These are phyloP conservation scores for Macrocybe gigantea DNA, from an alignment of 768 basidiomycete genomes.

Conservation along the genomic window DNA sequence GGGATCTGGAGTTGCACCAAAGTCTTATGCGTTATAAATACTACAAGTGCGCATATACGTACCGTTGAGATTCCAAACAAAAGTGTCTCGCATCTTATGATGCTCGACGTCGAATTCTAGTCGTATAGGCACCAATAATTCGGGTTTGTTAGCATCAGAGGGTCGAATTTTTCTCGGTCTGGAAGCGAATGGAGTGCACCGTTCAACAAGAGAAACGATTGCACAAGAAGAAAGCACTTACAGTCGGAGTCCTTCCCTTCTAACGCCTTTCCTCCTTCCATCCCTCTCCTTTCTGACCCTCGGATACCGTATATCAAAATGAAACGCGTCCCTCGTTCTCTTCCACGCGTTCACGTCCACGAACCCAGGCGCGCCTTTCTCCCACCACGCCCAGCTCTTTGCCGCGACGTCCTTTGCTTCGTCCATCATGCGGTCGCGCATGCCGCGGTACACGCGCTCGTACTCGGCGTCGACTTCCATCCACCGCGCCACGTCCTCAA, in stretches of 20 bases:
- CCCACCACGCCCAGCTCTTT: constrained; percentile 37
- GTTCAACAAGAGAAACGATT: constrained; percentile 6
- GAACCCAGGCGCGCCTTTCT: constrained; percentile 38
- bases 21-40: background rate
- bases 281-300: constrained; percentile 33
- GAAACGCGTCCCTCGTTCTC: constrained; percentile 28
- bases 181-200: constrained; percentile 6
- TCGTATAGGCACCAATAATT: constrained; percentile 90
- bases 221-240: constrained; percentile 35
- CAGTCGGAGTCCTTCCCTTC: constrained; percentile 70
- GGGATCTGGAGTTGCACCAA: constrained; percentile 50
- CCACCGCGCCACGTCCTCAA: constrained; percentile 52
- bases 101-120: constrained; percentile 95
- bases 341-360: constrained; percentile 29
- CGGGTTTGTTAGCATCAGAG: constrained; percentile 56
- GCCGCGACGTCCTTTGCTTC: constrained; percentile 45
- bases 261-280: constrained; percentile 41
- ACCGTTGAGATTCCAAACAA: constrained; percentile 97
- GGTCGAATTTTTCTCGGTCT: constrained; percentile 58
- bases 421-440: constrained; percentile 45
- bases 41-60: constrained; percentile 17
- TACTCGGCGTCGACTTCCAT: constrained; percentile 59
- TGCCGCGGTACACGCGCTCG: constrained; percentile 39
- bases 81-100: constrained; percentile 91
- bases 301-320: constrained; percentile 49